Conservation (phyloP, 1,284 basidiomycete genomes). For the Cerioporus squamosus region DNA sequence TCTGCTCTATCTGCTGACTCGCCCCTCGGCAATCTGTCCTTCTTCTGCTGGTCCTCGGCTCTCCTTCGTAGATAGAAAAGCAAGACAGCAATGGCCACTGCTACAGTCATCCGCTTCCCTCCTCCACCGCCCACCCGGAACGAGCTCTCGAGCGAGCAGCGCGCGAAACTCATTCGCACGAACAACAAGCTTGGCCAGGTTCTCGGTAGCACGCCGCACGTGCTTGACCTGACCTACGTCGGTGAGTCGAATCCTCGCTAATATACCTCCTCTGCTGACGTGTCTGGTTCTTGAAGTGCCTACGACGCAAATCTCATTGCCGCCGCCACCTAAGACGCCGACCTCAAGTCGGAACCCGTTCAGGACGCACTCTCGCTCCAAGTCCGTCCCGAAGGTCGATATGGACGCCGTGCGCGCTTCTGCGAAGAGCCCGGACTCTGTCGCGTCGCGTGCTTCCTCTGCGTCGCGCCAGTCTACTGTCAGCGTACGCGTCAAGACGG, state of each 20-base stretch:
- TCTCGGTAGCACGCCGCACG: constrained; percentile 62
- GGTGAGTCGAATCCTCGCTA: constrained; percentile 1
- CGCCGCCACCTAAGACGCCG: constrained; percentile 11
- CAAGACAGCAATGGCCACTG: constrained; percentile 21
- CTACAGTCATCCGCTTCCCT: constrained; percentile 47
- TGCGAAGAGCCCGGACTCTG: constrained; percentile 21
- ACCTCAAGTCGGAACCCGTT: constrained; percentile 15
- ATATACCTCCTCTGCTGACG: neutral
- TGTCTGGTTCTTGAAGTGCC: neutral
- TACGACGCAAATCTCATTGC: constrained; percentile 5
- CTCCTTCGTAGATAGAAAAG: neutral
- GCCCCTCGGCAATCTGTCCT: neutral
- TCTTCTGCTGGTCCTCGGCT: neutral
- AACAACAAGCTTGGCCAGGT: constrained; percentile 65
- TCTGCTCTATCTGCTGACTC: neutral
- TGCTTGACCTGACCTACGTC: constrained; percentile 46
- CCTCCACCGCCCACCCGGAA: constrained; percentile 66
- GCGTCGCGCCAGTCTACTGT: constrained; percentile 21
- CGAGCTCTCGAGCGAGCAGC: constrained; percentile 54
- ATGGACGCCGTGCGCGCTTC: constrained; percentile 9
- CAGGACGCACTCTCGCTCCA: constrained; percentile 19
- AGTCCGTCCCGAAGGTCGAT: constrained; percentile 22
- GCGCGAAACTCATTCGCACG: constrained; percentile 58
- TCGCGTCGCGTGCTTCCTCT: constrained; percentile 24
- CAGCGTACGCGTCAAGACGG: constrained; percentile 12